Evolutionary conservation across 768 basidiomycete genomes (phyloP).

Genomic region (Terana coerulea): DNA sequence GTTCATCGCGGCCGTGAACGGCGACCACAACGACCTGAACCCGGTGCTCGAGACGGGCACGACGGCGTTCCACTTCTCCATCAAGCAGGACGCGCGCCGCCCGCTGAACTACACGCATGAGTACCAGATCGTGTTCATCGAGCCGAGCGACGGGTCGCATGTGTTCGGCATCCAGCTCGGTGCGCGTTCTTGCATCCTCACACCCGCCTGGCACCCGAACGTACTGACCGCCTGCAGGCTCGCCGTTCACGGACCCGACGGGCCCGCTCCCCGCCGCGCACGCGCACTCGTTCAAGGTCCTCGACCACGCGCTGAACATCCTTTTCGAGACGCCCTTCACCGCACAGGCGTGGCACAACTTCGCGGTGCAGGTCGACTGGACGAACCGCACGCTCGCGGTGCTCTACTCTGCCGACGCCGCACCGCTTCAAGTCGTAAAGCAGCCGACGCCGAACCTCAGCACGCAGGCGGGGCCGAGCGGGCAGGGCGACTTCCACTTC

Average conservation of each 20-base stretch:
- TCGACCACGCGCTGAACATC: constrained; percentile 49
- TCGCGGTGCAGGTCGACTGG: constrained; percentile 58
- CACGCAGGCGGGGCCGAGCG: constrained; percentile 36
- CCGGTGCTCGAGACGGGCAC: constrained; percentile 39
- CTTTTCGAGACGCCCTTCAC: constrained; percentile 48
- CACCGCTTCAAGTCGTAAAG: constrained; percentile 40
- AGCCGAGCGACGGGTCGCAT: constrained; percentile 56
- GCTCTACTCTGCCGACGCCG: constrained; percentile 44
- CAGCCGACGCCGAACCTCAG: constrained; percentile 38
- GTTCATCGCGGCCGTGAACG: constrained; percentile 46
- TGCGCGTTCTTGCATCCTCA: constrained; percentile 20
- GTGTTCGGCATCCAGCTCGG: constrained; percentile 59
- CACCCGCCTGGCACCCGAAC: too few relatives aligned
- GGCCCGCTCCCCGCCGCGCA: constrained; percentile 37
- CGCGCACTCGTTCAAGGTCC: constrained; percentile 49
- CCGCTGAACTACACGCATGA: constrained; percentile 55
- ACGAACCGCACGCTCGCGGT: constrained; percentile 42
- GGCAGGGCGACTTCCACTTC: constrained; percentile 59
- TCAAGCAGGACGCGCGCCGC: constrained; percentile 34
- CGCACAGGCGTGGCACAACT: constrained; percentile 51
- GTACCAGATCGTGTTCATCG: constrained; percentile 62
- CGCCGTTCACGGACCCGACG: constrained; percentile 53
- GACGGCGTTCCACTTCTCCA: constrained; percentile 49
- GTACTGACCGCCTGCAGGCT: constrained; percentile 32
- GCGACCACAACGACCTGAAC: constrained; percentile 35